phyloP scores from a whole-genome alignment of 73 alveolate species.

The Durusdinium trenchii region DNA sequence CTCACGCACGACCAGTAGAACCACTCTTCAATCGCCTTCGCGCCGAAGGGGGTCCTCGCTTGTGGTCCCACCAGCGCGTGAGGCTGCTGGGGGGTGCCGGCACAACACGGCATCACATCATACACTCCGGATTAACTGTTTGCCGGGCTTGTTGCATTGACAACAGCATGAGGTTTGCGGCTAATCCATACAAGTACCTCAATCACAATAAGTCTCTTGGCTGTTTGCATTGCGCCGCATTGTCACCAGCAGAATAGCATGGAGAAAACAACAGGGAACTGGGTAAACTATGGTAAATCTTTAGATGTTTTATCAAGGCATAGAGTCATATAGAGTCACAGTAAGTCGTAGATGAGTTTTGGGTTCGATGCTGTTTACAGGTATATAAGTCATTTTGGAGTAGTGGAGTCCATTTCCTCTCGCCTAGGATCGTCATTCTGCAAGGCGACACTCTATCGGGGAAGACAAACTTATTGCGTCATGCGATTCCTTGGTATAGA shows the following conservation, averaged over 20 bases:
- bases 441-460: slow-evolving; percentile 73
- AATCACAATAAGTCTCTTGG: slow-evolving; percentile 48
- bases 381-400: neutral
- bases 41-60: slow-evolving; percentile 42
- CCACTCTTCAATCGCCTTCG: slow-evolving; percentile 87
- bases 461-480: slow-evolving; percentile 57
- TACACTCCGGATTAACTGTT: too few relatives aligned
- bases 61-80: slow-evolving; percentile 46
- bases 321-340: neutral
- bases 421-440: slow-evolving; percentile 56
- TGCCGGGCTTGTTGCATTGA: neutral
- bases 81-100: too few relatives aligned
- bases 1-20: slow-evolving; percentile 92
- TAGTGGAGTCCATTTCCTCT: neutral
- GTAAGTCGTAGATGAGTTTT: neutral
- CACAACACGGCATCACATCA: too few relatives aligned
- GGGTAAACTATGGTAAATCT: neutral
- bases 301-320: neutral
- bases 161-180: slow-evolving; percentile 29
- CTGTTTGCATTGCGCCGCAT: neutral
- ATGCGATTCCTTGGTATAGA: slow-evolving; percentile 67
- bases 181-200: slow-evolving; percentile 57
- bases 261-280: neutral
- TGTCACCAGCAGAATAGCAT: too few relatives aligned
- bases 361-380: neutral